Base-by-base conservation (phyloP, 495 filamentous ascomycete species). In the Trichodelitschia bisporula region DNA sequence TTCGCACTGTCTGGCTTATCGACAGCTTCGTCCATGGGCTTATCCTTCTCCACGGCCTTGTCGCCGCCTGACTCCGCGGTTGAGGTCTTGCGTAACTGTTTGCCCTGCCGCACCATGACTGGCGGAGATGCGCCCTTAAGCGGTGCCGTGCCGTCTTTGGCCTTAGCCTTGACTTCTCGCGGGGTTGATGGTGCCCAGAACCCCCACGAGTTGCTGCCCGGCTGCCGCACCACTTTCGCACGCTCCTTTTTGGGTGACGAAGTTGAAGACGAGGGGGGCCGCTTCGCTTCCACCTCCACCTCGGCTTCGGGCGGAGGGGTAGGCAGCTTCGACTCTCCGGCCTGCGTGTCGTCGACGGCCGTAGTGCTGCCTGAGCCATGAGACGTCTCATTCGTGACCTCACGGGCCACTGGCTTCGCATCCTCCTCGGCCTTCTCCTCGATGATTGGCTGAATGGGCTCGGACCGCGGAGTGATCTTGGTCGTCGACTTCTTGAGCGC, bases 201-300 rank as follows among this genome's bases (percentile, higher is more conserved):
- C 15, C 62, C 65, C 67, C 68, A 72, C 14, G 62, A 61, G 4
- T 54, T 46, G 6, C 45, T 43, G 16, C 47, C 55, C 16, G 52
- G 37, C 8, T 53, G 49, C 16, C 61, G 61, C 27, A 66, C 63
- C 18, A 63, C 54, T 23, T 58, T 57, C 10, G 64, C 39, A 12
- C 68, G 66, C 32, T 70, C 67, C 36, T 69, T 72, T 44, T 64
- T 69, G 9, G 47, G 49, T 1, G 57, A 44, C 28, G 57, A 59
- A 2, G 51, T 45, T 19, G 56, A n/a, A n/a, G n/a, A n/a, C n/a
- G n/a, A n/a, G n/a, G n/a, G n/a, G n/a, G n/a, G n/a, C n/a, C n/a
- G n/a, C n/a, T n/a, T n/a, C n/a, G n/a, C n/a, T n/a, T n/a, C n/a
- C n/a, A n/a, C 50, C 30, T 53, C 48, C 3, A 41, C 26, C 18